Conservation (phyloP, 2,329 filamentous ascomycete species). For the Onygenales sp. region DNA sequence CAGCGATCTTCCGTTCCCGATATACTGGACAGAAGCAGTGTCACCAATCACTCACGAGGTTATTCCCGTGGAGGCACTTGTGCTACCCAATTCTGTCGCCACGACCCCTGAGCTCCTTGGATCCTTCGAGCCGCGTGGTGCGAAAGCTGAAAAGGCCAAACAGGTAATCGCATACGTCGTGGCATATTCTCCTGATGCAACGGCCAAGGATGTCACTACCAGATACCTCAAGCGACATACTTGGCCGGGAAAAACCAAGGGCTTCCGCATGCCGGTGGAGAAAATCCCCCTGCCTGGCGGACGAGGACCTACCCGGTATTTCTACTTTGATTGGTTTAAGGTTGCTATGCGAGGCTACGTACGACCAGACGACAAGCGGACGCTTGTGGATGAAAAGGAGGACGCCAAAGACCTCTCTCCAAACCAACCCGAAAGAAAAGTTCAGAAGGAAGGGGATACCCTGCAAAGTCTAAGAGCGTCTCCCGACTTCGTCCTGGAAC, state of each 20-base stretch:
- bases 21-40: slow-evolving; percentile 87
- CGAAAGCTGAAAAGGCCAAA: slow-evolving; percentile 72
- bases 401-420: slow-evolving; percentile 68
- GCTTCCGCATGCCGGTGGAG: slow-evolving; percentile 65
- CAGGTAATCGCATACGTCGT: slow-evolving; percentile 87
- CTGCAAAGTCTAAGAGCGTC: slow-evolving; percentile 83
- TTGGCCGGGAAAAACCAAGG: slow-evolving; percentile 84
- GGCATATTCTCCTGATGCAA: slow-evolving; percentile 72
- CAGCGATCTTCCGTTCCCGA: slow-evolving; percentile 68
- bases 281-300: slow-evolving; percentile 73
- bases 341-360: slow-evolving; percentile 66
- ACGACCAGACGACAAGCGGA: slow-evolving; percentile 44
- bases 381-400: slow-evolving; percentile 68
- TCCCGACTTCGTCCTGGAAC: slow-evolving; percentile 71
- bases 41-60: slow-evolving; percentile 73
- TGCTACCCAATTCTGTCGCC: slow-evolving; percentile 51
- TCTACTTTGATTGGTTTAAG: slow-evolving; percentile 83
- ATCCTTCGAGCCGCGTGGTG: slow-evolving; percentile 72
- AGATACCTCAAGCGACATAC: slow-evolving; percentile 75
- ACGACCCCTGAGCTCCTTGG: slow-evolving; percentile 63
- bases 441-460: slow-evolving; percentile 63
- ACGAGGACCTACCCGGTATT: slow-evolving; percentile 65
- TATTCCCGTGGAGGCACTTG: slow-evolving; percentile 66
- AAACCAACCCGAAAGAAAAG: slow-evolving; percentile 61
- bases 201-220: slow-evolving; percentile 89